Percentiles rank a stretch among this genome's conserved stretches.
These are phyloP conservation scores for Thalassiosira allenii DNA, from an alignment of 352 stramenopile species.

Conservation along the genomic window DNA sequence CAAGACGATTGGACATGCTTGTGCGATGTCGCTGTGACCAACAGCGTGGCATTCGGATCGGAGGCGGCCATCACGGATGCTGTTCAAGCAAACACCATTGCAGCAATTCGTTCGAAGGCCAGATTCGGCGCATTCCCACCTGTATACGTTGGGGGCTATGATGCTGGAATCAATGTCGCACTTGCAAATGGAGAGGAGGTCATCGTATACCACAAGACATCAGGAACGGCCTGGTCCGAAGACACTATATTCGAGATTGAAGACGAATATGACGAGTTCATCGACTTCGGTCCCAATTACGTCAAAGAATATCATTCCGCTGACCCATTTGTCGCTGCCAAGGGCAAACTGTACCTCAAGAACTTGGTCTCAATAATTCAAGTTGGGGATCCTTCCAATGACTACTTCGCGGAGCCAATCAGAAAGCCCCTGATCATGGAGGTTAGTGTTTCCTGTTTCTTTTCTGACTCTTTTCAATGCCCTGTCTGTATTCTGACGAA, in stretches of 20 bases:
- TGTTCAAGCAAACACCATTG: too few species aligned
- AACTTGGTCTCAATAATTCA: constrained; percentile 60
- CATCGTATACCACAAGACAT: constrained; percentile 29
- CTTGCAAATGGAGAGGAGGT: constrained; percentile 10
- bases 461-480: too few species aligned
- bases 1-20: constrained; percentile 54
- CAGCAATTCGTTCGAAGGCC: constrained; percentile 16
- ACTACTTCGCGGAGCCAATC: constrained; percentile 28
- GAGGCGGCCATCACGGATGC: too few species aligned
- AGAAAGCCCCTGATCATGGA: constrained; percentile 37
- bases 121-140: constrained; percentile 52
- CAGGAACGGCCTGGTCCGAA: constrained; percentile 10
- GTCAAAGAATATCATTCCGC: not conserved
- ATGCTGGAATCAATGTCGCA: constrained; percentile 5
- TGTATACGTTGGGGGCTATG: constrained; percentile 25
- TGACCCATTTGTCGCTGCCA: not conserved
- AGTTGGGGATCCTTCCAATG: constrained; percentile 40
- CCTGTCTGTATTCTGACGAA: too few species aligned
- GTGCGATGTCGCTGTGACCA: constrained; percentile 47
- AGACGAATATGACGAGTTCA: constrained; percentile 43
- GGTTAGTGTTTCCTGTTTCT: too few species aligned
- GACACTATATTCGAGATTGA: constrained; percentile 53
- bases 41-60: constrained; percentile 36
- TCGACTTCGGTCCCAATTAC: not conserved
- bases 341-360: constrained; percentile 58